Conservation (phyloP, 176 grass and related monocot species). For the Echinochloa phyllopogon region DNA sequence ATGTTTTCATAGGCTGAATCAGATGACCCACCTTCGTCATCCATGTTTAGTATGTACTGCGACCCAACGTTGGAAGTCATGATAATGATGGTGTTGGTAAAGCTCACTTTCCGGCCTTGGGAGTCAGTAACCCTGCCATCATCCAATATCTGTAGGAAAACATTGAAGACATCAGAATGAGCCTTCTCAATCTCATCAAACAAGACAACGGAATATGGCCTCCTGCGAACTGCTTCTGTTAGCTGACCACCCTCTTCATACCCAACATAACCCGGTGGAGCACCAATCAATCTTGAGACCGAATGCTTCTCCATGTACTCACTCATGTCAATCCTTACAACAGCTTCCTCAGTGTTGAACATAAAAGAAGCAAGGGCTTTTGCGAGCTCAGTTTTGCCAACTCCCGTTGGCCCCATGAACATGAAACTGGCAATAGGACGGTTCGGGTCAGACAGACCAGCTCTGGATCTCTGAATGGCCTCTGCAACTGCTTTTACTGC, state of each 20-base stretch:
- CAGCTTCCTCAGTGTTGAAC: conserved; percentile 98
- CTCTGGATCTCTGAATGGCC: conserved; percentile 98
- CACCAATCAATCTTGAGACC: conserved; percentile 93
- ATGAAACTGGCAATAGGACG: conserved; percentile 99
- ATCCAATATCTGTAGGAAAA: conserved; percentile 95
- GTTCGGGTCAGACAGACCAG: conserved; percentile 93
- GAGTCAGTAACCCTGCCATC: conserved; percentile 97
- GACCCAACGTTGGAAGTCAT: conserved; percentile 99
- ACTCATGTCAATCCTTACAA: conserved; percentile 99
- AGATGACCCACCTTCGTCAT: conserved; percentile 59
- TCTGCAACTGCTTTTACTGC: conserved; percentile 93
- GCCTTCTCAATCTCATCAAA: conserved; percentile 99
- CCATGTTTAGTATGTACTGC: conserved; percentile 96
- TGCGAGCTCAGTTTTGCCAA: conserved; percentile 96
- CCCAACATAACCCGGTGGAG: conserved; percentile 92
- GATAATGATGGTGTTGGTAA: conserved; percentile 89
- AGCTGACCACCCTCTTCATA: conserved; percentile 99
- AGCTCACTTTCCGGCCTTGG: conserved; percentile 88
- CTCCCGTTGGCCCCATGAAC: conserved; percentile 99
- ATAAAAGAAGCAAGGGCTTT: conserved; percentile 95
- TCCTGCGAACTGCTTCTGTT: conserved; percentile 80
- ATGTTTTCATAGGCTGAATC: conserved; percentile 82
- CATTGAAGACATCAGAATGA: conserved; percentile 97
- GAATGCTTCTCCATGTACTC: conserved; percentile 99
- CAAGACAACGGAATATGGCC: conserved; percentile 86